A percentile compares a stretch with the other conserved stretches of the same genome.
phyloP scores from a whole-genome alignment of 345 rosid genomes.

The Citrus sinensis region DNA sequence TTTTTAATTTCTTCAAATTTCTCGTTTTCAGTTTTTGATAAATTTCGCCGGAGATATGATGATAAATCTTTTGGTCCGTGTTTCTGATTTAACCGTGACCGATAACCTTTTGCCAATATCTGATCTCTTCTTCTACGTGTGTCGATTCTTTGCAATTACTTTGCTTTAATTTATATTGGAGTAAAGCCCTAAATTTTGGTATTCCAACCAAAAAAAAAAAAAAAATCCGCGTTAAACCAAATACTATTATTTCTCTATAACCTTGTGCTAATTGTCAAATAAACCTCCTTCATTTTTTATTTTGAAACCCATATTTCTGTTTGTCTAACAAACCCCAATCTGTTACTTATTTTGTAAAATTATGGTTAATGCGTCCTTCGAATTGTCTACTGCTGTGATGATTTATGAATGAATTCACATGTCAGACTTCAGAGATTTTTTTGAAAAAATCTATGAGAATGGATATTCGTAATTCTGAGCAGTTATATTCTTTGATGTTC shows the following conservation, averaged over 20 bases:
- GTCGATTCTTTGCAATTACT: neutral
- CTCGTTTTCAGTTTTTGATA: neutral
- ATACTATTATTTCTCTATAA: no score
- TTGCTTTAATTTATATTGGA: no score
- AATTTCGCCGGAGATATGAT: slow-evolving; percentile 16
- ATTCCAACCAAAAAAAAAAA: no score
- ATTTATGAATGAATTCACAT: slow-evolving; percentile 12
- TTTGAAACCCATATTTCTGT: neutral
- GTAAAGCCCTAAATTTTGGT: neutral
- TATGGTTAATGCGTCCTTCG: neutral
- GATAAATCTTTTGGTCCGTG: slow-evolving; percentile 36
- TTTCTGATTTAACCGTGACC: slow-evolving; percentile 36
- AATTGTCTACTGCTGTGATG: slow-evolving; percentile 6
- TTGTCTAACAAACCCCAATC: neutral
- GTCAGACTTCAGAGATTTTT: slow-evolving; percentile 10
- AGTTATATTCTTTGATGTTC: neutral
- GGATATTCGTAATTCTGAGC: slow-evolving; percentile 14
- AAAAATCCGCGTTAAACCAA: no score
- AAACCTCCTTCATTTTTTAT: no score
- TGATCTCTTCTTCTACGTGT: slow-evolving; percentile 23
- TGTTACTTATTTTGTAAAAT: neutral
- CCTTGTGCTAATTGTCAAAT: neutral
- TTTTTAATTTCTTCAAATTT: neutral
- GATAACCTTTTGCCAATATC: slow-evolving; percentile 26
- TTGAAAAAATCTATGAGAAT: slow-evolving; percentile 10